These are phyloP conservation scores for Lactarius akahatsu DNA, from an alignment of 768 basidiomycete species.

Conservation along the genomic window DNA sequence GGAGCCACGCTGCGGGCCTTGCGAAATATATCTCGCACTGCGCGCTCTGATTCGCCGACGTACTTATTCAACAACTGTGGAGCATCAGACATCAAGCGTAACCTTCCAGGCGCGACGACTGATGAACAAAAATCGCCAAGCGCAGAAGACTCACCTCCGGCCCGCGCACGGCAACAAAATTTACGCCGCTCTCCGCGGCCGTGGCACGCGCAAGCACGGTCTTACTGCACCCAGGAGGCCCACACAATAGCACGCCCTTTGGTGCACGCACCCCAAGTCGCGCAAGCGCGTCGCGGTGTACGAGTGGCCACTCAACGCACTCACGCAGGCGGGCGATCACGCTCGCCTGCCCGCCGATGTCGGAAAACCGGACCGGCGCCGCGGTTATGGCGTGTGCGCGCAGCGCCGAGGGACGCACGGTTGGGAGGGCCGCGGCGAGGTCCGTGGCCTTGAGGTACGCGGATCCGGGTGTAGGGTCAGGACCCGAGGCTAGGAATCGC, in stretches of 20 bases:
- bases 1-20: conserved; percentile 94
- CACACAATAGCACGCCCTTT: conserved; percentile 87
- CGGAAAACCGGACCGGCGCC: conserved; percentile 76
- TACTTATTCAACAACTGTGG: conserved; percentile 89
- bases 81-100: conserved; percentile 2
- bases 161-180: conserved; percentile 96
- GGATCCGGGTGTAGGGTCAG: conserved; percentile 15
- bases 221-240: conserved; percentile 97
- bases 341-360: conserved; percentile 83
- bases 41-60: conserved; percentile 95
- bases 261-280: conserved; percentile 87
- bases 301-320: conserved; percentile 92
- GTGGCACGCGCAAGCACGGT: conserved; percentile 90
- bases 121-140: not conserved
- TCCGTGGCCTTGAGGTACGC: conserved; percentile 55
- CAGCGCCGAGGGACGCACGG: conserved; percentile 90
- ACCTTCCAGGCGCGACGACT: too few relatives aligned
- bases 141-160: conserved; percentile 65
- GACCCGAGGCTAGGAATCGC: conserved; percentile 54
- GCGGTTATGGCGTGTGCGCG: conserved; percentile 89
- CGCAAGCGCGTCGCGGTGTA: conserved; percentile 82
- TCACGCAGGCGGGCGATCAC: conserved; percentile 87
- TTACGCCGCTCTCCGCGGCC: conserved; percentile 91
- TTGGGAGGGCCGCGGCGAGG: conserved; percentile 66
- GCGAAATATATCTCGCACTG: conserved; percentile 91